A percentile compares a stretch with the other conserved stretches of the same genome.
Conservation (phyloP, 1,284 basidiomycete genomes). For the Butyriboletus pseudospeciosus region DNA sequence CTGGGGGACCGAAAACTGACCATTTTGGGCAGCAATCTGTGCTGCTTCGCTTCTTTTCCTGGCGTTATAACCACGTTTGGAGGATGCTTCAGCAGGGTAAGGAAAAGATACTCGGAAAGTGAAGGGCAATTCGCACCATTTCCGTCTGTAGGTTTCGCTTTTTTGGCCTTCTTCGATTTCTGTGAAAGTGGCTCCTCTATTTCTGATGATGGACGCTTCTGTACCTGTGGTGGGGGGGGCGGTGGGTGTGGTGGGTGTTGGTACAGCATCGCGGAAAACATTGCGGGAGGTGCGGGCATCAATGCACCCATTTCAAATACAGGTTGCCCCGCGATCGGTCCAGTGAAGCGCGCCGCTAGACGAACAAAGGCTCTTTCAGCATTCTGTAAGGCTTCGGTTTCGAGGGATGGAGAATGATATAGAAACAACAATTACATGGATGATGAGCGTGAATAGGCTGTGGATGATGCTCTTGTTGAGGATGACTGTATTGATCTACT, state of each 20-base stretch:
- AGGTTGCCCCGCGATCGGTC: constrained; percentile 34
- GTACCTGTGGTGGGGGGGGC: constrained; percentile 29
- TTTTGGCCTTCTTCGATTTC: constrained; percentile 43
- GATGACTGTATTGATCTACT: constrained; percentile 29
- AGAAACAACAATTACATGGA: constrained; percentile 32
- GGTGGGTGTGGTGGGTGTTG: constrained; percentile 26
- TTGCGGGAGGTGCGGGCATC: constrained; percentile 29
- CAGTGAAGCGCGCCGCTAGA: constrained; percentile 48
- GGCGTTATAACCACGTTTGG: constrained; percentile 60
- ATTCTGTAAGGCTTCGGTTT: constrained; percentile 39
- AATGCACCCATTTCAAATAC: constrained; percentile 32
- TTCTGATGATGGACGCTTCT: constrained; percentile 38
- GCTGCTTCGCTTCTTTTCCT: constrained; percentile 67
- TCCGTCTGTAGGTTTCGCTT: constrained; percentile 34
- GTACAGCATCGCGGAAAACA: constrained; percentile 32
- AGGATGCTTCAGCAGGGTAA: constrained; percentile 36
- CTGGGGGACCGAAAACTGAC: constrained; percentile 36
- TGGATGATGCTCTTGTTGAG: constrained; percentile 30
- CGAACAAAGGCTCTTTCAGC: constrained; percentile 54
- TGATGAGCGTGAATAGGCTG: constrained; percentile 30
- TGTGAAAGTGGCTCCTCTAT: constrained; percentile 32
- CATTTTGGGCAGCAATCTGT: constrained; percentile 53
- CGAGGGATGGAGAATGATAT: constrained; percentile 12
- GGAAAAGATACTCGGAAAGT: constrained; percentile 7
- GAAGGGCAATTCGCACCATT: constrained; percentile 26